These are phyloP conservation scores for Alternaria hordeiaustralica DNA, from an alignment of 2,329 filamentous ascomycete genomes.

Conservation along the genomic window DNA sequence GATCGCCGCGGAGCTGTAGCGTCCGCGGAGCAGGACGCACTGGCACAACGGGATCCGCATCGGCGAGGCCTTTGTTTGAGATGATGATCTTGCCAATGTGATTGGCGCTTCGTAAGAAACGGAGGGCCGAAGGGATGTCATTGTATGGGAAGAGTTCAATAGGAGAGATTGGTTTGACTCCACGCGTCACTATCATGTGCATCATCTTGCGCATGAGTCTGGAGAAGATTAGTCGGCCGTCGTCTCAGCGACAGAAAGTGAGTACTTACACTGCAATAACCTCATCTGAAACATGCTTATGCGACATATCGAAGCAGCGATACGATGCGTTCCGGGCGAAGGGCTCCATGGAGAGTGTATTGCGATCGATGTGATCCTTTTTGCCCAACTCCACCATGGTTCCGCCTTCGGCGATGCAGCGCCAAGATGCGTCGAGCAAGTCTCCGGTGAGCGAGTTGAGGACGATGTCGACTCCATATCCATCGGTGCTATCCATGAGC, in stretches of 20 bases:
- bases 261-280: background rate
- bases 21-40: background rate
- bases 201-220: too few species aligned
- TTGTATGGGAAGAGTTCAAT: too few species aligned
- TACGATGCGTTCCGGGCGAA: constrained; percentile 4
- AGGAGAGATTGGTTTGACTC: too few species aligned
- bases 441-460: constrained; percentile 4
- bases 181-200: too few species aligned
- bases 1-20: background rate
- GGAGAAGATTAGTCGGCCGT: too few species aligned
- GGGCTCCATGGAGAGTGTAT: constrained; percentile 5
- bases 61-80: constrained; percentile 5
- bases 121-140: too few species aligned
- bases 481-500: background rate
- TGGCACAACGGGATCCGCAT: background rate
- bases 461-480: background rate
- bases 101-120: constrained; percentile 38
- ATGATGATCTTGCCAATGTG: constrained; percentile 53
- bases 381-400: constrained; percentile 27
- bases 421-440: background rate
- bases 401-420: constrained; percentile 10
- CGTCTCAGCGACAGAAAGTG: too few species aligned
- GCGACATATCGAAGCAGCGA: constrained; percentile 1
- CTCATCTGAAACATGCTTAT: background rate
- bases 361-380: constrained; percentile 16